Percentiles rank a stretch among this genome's conserved stretches.
These are phyloP conservation scores for Hsuehochloa calcarea DNA, from an alignment of 176 grass and related monocot genomes.

Conservation along the genomic window DNA sequence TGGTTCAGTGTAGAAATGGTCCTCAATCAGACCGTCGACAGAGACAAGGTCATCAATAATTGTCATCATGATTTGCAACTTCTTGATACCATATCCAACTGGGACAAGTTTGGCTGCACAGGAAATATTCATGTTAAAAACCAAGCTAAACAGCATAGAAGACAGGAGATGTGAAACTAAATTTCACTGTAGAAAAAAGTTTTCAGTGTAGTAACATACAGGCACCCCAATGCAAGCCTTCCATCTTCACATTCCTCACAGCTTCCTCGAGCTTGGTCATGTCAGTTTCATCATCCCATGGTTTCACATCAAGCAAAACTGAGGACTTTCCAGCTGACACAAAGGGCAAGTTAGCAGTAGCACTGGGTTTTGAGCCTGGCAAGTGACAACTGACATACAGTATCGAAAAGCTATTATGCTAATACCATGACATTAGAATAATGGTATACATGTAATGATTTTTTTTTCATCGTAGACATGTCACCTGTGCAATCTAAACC, in stretches of 20 bases:
- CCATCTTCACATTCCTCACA: constrained; percentile 79
- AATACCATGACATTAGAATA: no score
- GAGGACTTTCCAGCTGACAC: constrained; percentile 75
- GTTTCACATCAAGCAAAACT: constrained; percentile 87
- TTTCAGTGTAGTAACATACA: constrained; percentile 55
- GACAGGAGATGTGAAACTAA: neutral
- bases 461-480: no score
- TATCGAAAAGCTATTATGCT: no score
- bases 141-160: neutral
- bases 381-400: neutral
- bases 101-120: constrained; percentile 82
- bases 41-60: constrained; percentile 94
- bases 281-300: constrained; percentile 94
- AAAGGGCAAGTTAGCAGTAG: neutral
- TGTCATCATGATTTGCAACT: constrained; percentile 97
- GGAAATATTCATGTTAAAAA: neutral
- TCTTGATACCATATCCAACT: constrained; percentile 97
- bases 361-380: neutral
- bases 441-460: no score
- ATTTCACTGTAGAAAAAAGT: neutral
- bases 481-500: no score
- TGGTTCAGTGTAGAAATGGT: constrained; percentile 49
- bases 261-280: constrained; percentile 92
- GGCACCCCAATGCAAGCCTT: constrained; percentile 89
- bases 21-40: constrained; percentile 73